These are phyloP conservation scores for Aspergillus thermomutatus DNA, from an alignment of 2,329 filamentous ascomycete genomes.

Conservation along the genomic window DNA sequence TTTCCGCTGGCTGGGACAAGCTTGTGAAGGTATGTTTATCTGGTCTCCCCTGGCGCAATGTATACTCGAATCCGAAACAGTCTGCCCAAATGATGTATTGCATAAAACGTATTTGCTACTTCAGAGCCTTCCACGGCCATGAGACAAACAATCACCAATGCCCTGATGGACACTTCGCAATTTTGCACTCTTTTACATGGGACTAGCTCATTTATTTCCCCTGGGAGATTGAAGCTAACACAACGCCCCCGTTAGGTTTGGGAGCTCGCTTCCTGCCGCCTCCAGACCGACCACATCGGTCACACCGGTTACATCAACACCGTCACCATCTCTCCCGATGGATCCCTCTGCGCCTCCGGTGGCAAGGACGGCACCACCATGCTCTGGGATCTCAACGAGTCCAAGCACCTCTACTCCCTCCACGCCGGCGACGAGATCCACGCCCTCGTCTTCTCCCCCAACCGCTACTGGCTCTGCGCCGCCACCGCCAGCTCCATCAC, in stretches of 20 bases:
- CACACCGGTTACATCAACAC: slow-evolving; percentile 99
- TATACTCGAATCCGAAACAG: slow-evolving; percentile 5
- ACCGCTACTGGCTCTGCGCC: slow-evolving; percentile 99
- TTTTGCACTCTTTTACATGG: slow-evolving; percentile 9
- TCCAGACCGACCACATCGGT: slow-evolving; percentile 99
- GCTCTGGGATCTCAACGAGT: slow-evolving; percentile 99
- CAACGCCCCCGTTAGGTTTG: slow-evolving; percentile 66
- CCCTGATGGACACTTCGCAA: slow-evolving; percentile 36
- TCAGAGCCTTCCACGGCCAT: slow-evolving; percentile 92
- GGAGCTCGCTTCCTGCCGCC: slow-evolving; percentile 98
- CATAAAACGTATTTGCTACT: slow-evolving; percentile 99
- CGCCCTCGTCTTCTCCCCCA: slow-evolving; percentile 99
- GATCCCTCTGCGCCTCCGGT: slow-evolving; percentile 97
- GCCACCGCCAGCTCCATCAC: slow-evolving; percentile 97
- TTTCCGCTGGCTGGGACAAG: slow-evolving; percentile 99
- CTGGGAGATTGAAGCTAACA: slow-evolving; percentile 18
- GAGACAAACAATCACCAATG: slow-evolving; percentile 92
- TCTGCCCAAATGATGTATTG: slow-evolving; percentile 77
- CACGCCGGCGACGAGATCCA: slow-evolving; percentile 99
- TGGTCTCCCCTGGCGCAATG: background rate
- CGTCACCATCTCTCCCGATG: slow-evolving; percentile 99
- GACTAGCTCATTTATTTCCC: slow-evolving; percentile 1
- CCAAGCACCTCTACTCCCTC: slow-evolving; percentile 99
- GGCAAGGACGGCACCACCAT: slow-evolving; percentile 99
- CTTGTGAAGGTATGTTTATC: slow-evolving; percentile 85